Conservation (phyloP, 176 grass and related monocot species). For the Triticum timopheevii region DNA sequence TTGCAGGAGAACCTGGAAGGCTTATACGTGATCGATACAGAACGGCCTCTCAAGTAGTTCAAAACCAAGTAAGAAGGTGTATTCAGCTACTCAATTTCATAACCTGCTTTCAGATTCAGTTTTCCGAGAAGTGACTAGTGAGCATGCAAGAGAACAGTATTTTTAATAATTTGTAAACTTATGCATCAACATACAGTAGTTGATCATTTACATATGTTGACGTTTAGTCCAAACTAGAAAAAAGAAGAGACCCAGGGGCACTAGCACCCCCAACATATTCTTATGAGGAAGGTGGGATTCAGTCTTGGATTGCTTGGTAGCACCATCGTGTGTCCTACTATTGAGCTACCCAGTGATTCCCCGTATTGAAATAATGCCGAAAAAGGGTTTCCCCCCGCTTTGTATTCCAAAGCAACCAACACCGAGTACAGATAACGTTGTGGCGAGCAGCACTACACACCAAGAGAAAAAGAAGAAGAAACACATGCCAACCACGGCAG, state of each 20-base stretch:
- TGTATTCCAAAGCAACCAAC: too few relatives aligned
- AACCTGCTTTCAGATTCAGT: slow-evolving; percentile 9
- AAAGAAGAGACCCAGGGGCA: neutral
- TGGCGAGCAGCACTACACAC: too few relatives aligned
- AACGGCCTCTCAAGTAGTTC: slow-evolving; percentile 92
- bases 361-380: neutral
- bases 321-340: neutral
- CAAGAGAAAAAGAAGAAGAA: too few relatives aligned
- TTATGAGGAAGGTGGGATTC: neutral
- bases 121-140: slow-evolving; percentile 8
- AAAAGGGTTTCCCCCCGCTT: too few relatives aligned
- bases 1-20: slow-evolving; percentile 85
- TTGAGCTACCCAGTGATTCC: neutral
- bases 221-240: neutral
- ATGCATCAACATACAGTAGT: neutral
- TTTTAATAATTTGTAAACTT: neutral
- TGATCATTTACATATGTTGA: slow-evolving; percentile 8
- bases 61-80: slow-evolving; percentile 82
- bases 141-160: neutral
- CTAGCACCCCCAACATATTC: neutral
- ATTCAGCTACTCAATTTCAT: slow-evolving; percentile 22
- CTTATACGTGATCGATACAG: slow-evolving; percentile 89
- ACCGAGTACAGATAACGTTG: too few relatives aligned
- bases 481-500: too few relatives aligned
- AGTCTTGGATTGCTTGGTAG: neutral